Base-by-base conservation (phyloP, 306 rosid genomes). In the Calophaca sinica region DNA sequence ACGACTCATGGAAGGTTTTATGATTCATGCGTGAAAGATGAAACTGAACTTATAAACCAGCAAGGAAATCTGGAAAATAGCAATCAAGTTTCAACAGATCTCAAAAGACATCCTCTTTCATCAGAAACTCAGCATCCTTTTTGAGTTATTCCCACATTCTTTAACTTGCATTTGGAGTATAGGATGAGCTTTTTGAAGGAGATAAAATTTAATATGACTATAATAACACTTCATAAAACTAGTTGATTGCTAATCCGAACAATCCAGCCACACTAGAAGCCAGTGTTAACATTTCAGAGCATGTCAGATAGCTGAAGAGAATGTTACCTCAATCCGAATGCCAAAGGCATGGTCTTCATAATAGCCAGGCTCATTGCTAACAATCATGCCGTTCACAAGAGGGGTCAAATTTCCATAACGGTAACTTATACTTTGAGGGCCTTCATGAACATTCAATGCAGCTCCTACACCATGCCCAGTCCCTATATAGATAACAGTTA, bases 391-490 rank as follows among this genome's bases (percentile, higher is more conserved):
- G 14, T 69, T 80, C 68, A 87, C 84, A 29, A 94, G 86, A 79
- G 96, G 79, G 57, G 92, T 91, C 80, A 68, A 85, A 86, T 94
- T 94, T 83, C 97, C 97, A 79, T 36, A 94, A 51, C 97, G 91
- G 76, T 75, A 86, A 77, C 98, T 94, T 66, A 94, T 90, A 69
- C 98, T 85, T 83, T 91, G 98, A 79, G 97, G 97, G 5, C 98
- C 97, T 80, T 94, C 98, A 14, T 94, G 98, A 81, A 94, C 98
- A 81, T 91, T 94, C 78, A 94, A 62, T 64, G 99, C 97, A 77
- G 99, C 96, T 76, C 99, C 99, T 38, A 94, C 99, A 53, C 99
- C 97, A 58, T 92, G 97, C 75, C 96, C 99, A 71, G 97, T 94
- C 75, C 99, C 97, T 94, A 62, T 57, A 78, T 57, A 45, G 49